Percentiles rank a stretch among this genome's conserved stretches.
phyloP scores from a whole-genome alignment of 2,329 filamentous ascomycete genomes.

The Fusarium fujikuroi region DNA sequence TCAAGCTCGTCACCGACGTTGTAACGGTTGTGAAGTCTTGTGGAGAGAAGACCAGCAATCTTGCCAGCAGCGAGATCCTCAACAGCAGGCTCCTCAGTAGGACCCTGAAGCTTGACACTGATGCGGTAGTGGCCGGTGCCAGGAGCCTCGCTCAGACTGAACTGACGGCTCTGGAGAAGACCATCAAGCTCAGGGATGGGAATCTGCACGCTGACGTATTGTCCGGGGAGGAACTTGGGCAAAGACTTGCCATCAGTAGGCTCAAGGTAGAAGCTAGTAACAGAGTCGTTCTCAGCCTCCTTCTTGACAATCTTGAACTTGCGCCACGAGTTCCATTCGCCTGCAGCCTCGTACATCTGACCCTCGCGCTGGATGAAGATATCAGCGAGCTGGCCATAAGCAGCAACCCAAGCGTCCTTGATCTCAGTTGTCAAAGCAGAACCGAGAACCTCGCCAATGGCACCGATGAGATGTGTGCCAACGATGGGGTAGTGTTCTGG shows the following conservation, averaged over 20 bases:
- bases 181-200: constrained; percentile 67
- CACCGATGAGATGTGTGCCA: constrained; percentile 72
- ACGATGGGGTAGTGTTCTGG: constrained; percentile 78
- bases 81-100: constrained; percentile 38
- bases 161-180: constrained; percentile 78
- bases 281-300: constrained; percentile 66
- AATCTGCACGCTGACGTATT: constrained; percentile 76
- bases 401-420: constrained; percentile 75
- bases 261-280: constrained; percentile 77
- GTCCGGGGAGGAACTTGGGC: constrained; percentile 73
- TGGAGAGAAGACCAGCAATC: constrained; percentile 62
- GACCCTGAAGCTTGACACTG: constrained; percentile 75
- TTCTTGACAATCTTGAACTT: constrained; percentile 68
- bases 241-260: constrained; percentile 67
- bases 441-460: constrained; percentile 75
- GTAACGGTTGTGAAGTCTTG: constrained; percentile 61
- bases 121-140: constrained; percentile 73
- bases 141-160: constrained; percentile 73
- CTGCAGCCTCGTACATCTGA: constrained; percentile 65
- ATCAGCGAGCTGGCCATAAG: constrained; percentile 76
- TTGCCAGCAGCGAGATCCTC: constrained; percentile 50
- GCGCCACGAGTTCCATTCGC: constrained; percentile 60
- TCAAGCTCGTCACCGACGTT: constrained; percentile 64
- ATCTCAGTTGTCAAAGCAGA: constrained; percentile 73
- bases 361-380: constrained; percentile 75